Evolutionary conservation across 2,329 filamentous ascomycete genomes (phyloP), one percentile per base, ranked within the genome.

Genomic region (Botrytis byssoidea): DNA sequence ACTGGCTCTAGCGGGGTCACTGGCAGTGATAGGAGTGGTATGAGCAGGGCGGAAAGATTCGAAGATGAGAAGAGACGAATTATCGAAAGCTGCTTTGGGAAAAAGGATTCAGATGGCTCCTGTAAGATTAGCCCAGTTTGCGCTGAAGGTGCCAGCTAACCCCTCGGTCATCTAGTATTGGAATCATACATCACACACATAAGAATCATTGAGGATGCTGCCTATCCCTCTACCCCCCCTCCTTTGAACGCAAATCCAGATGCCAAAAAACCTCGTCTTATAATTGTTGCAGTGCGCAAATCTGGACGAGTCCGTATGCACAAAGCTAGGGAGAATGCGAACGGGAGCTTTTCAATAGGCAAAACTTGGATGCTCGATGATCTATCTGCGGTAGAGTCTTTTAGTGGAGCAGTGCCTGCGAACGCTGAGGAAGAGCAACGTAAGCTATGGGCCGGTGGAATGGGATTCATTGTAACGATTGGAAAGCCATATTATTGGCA

Each of bases 151-250:
- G 32, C 66, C 63, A 32, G 35, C 35, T 81, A 72, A 82, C 77
- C 37, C 29, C 72, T 70, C 73, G 32, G 55, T 42, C 57, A 37
- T 76, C 70, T 79, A 94, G 92, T 93, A 78, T 86, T 91, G 78
- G 96, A 99, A 85, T 98, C 94, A 48, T 99, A 99, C 85, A 99
- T 99, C 80, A 99, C 96, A 35, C 96, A 99, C 82, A 95, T 98
- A 79, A 90, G 92, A 80, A 94, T 99, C 80, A 90, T 89, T 77
- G 96, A 99, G 85, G 97, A 93, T 86, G 90, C 91, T 73, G 88
- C 89, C 59, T 91, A 95, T 83, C 94, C 95, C 25, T 95, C 94
- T 35, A 87, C 88, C 55, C 96, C 96, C 48, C 92, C 96, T 70
- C 95, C 96, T 5, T 93, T 93, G 4, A 90, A 92, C 77, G 89